Percentiles rank a stretch among this genome's conserved stretches.
These are phyloP conservation scores for Starmerella bombicola DNA, from an alignment of 805 yeast species.

Conservation along the genomic window DNA sequence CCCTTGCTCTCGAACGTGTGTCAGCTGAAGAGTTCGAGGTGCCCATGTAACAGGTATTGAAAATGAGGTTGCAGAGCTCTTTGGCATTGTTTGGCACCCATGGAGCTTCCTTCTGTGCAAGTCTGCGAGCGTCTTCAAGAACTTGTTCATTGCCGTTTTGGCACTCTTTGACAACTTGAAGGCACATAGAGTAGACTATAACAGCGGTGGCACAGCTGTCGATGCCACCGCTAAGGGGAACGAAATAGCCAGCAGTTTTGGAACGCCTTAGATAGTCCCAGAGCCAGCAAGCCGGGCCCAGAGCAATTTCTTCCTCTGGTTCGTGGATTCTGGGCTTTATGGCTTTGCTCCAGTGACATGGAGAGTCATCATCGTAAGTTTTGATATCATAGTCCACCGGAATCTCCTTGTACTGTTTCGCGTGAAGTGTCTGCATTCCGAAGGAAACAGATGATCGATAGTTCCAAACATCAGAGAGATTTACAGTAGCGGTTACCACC, in stretches of 20 bases:
- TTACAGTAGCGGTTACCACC: conserved; percentile 89
- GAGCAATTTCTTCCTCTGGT: conserved; percentile 93
- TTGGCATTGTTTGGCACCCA: conserved; percentile 66
- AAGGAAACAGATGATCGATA: conserved; percentile 64
- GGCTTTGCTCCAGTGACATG: conserved; percentile 12
- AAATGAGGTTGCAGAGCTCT: conserved; percentile 62
- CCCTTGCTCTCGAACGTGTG: conserved; percentile 71
- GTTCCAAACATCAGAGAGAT: conserved; percentile 77
- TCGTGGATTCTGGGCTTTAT: conserved; percentile 46
- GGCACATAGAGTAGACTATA: conserved; percentile 88
- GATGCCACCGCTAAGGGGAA: conserved; percentile 94
- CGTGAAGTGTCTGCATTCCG: conserved; percentile 46
- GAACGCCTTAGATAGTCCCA: conserved; percentile 97
- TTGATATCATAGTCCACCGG: conserved; percentile 10
- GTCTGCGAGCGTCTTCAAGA: conserved; percentile 54
- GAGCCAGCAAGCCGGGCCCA: conserved; percentile 98
- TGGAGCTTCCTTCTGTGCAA: conserved; percentile 42
- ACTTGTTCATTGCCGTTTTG: conserved; percentile 52
- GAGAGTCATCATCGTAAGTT: conserved; percentile 1
- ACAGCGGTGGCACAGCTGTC: conserved; percentile 97
- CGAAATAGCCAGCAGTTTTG: conserved; percentile 77
- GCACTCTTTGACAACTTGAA: conserved; percentile 63
- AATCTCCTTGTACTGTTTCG: conserved; percentile 19
- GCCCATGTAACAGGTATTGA: conserved; percentile 93
- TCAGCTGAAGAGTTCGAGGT: conserved; percentile 83